phyloP scores from a whole-genome alignment of 805 yeast species.

The Starmerella gropengiesseri region DNA sequence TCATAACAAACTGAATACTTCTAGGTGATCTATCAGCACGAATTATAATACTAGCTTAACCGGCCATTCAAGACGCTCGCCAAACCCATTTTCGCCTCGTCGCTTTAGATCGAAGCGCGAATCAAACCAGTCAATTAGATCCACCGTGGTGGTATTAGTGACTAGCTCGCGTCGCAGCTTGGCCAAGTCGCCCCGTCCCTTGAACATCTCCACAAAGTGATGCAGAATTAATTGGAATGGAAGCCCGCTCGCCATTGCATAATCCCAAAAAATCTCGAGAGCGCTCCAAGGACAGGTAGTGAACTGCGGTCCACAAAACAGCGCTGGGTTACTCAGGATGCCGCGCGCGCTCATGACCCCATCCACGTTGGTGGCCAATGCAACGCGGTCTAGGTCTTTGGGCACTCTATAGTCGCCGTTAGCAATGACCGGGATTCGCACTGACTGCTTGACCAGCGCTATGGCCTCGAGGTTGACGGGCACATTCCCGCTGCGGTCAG shows the following conservation, averaged over 20 bases:
- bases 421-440: slow-evolving; percentile 71
- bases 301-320: slow-evolving; percentile 54
- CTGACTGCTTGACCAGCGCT: slow-evolving; percentile 45
- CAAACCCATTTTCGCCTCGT: slow-evolving; percentile 61
- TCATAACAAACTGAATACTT: no score
- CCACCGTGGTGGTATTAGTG: slow-evolving; percentile 44
- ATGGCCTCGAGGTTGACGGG: slow-evolving; percentile 83
- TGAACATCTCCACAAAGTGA: slow-evolving; percentile 79
- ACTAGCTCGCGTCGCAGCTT: slow-evolving; percentile 48
- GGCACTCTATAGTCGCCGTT: slow-evolving; percentile 85
- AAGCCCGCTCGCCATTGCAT: slow-evolving; percentile 65
- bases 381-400: slow-evolving; percentile 54
- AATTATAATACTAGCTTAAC: no score
- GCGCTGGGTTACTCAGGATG: slow-evolving; percentile 69
- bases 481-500: slow-evolving; percentile 62
- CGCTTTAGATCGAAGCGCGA: slow-evolving; percentile 52
- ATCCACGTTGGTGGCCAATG: slow-evolving; percentile 59
- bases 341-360: slow-evolving; percentile 98
- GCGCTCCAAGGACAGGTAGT: slow-evolving; percentile 81
- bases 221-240: slow-evolving; percentile 80
- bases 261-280: slow-evolving; percentile 71
- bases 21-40: no score
- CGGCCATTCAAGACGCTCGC: slow-evolving; percentile 39
- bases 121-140: slow-evolving; percentile 78
- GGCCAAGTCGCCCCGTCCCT: slow-evolving; percentile 28